Base-by-base conservation (phyloP, 192 early-diverging fungal species). In the Phycomyces blakesleeanus region DNA sequence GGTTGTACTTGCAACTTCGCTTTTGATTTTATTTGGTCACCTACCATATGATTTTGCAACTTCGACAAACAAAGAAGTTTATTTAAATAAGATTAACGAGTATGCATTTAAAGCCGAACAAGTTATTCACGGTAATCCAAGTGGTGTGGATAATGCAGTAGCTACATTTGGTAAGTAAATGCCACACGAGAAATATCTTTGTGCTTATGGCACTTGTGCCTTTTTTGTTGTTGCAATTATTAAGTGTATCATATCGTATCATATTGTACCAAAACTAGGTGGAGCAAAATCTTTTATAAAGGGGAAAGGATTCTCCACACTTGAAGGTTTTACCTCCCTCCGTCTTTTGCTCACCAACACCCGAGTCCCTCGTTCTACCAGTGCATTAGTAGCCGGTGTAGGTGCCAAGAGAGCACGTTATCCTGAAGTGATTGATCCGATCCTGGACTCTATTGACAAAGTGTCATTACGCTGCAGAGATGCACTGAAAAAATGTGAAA, bases 111-210 rank as follows among this genome's bases (percentile, higher is more conserved):
- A 82, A 55, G 88, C 92, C 1, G 97, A 99, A 71, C 89, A 94
- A 71, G 90, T 99, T 10, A 89, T 96, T 14, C 97, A 99, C 66
- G 95, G 95, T 9, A 93, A 89, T 29, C 95, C 96, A 5, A 94
- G 91, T 24, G 97, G 97, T 1, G 83, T 99, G 12, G 97, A 99
- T 68, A 99, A 99, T 68, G 79, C 93, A 18, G 81, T 98, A 9
- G 83, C 87, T 57, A 92, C 92, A 21, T 94, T 79, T 72, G 97
- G 96, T 79, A 74, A 68, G 24, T 64, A 24, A n/a, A 44, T 12
- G 24, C 29, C 50, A 8, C 24, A 18, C n/a, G n/a, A n/a, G n/a
- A n/a, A n/a, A n/a, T n/a, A n/a, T n/a, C n/a, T n/a, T n/a, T n/a
- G n/a, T n/a, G n/a, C n/a, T n/a, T n/a, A n/a, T n/a, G n/a, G n/a